Evolutionary conservation across 1,139 yeast species (phyloP), one percentile per base, ranked within the genome.

Genomic region (Geotrichum fermentans): DNA sequence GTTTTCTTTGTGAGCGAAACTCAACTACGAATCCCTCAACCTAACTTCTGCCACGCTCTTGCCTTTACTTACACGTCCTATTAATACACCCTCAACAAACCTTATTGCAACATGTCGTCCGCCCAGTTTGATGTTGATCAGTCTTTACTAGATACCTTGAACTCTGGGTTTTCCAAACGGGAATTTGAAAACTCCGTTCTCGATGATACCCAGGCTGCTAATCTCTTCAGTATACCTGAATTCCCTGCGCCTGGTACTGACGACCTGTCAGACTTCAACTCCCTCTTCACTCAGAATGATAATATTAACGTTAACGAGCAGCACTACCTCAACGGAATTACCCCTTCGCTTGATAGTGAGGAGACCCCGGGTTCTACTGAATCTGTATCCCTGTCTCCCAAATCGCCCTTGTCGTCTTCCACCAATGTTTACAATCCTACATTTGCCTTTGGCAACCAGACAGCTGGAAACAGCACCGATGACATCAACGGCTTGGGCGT

Each of bases 311-410:
- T 40, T 14, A 22, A 18, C 17, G 43, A 29, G 14, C 17, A 17
- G 8, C 8, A 16, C 2, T 32, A 24, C 18, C 22, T 39, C 11
- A 35, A 16, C 24, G 35, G 20, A 14, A 7, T 32, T 11, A 10
- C 38, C 2, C 52, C 47, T 11, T 40, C 43, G 10, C 33, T 49
- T 3, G 49, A 42, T 16, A 32, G 20, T 29, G 49, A 45, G 16
- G 37, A 43, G 24, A 45, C 52, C 10, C 52, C 49, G 16, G 47
- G 38, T 13, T 41, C 47, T n/a, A 17, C 32, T 11, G 45, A 42
- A 11, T 45, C 49, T 5, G 43, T 45, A 10, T 37, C 50, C 20
- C 26, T 49, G 8, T 49, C 52, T 8, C 49, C 52, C 3, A 39
- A 42, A n/a, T 45, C 50, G n/a, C 52, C 52, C 14, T 18, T 35